These are phyloP conservation scores for Nicotiana noctiflora DNA, from an alignment of 257 asterid genomes.

Conservation along the genomic window DNA sequence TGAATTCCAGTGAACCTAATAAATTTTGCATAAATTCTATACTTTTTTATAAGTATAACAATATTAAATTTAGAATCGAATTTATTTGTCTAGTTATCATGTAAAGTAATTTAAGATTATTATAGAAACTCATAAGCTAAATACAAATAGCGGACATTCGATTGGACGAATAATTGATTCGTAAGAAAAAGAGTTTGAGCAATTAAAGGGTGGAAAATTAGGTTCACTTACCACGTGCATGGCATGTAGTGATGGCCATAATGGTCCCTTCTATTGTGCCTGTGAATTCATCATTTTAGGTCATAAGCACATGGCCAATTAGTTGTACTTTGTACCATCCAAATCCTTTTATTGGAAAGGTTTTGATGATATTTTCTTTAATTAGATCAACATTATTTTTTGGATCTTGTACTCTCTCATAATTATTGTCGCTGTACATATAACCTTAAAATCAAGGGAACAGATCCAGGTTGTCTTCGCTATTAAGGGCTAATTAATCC, in stretches of 20 bases:
- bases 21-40: no score
- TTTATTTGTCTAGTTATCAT: no score
- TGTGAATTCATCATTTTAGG: slow-evolving; percentile 14
- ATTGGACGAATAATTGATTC: background rate
- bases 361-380: background rate
- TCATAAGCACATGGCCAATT: slow-evolving; percentile 25
- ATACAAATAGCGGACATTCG: no score
- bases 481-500: slow-evolving; percentile 2
- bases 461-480: background rate
- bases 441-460: slow-evolving; percentile 3
- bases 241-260: background rate
- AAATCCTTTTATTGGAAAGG: background rate
- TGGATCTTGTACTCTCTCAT: slow-evolving; percentile 1
- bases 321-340: slow-evolving; percentile 13
- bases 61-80: no score
- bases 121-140: no score
- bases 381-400: background rate
- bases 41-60: no score
- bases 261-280: slow-evolving; percentile 7
- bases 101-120: no score
- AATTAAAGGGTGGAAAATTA: slow-evolving; percentile 18
- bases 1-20: no score
- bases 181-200: background rate
- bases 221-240: slow-evolving; percentile 49
- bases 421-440: background rate